These are phyloP conservation scores for Rutstroemia sp. DNA, from an alignment of 2,329 filamentous ascomycete genomes.

Conservation along the genomic window DNA sequence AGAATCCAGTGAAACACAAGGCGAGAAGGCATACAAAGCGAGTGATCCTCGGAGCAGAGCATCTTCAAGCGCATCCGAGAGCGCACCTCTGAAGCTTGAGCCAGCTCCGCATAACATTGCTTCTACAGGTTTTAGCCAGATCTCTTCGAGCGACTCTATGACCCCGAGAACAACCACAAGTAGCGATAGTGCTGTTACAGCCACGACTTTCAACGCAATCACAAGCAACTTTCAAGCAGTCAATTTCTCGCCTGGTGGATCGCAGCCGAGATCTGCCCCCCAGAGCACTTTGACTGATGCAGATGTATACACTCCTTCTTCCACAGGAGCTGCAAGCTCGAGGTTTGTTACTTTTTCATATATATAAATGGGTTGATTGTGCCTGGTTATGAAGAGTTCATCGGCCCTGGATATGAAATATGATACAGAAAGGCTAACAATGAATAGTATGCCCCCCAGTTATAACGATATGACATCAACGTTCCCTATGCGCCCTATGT, in stretches of 20 bases:
- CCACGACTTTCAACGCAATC: conserved; percentile 17
- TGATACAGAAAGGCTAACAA: conserved; percentile 1
- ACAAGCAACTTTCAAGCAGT: conserved; percentile 20
- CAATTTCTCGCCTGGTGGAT: conserved; percentile 16
- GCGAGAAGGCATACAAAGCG: conserved; percentile 32
- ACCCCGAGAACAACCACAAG: conserved; percentile 20
- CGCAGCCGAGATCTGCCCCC: conserved; percentile 17
- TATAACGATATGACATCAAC: conserved; percentile 2
- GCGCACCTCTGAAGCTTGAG: conserved; percentile 8
- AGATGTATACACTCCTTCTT: conserved; percentile 14
- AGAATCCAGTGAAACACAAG: conserved; percentile 37
- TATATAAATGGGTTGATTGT: background rate
- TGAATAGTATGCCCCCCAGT: background rate
- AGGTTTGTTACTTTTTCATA: conserved; percentile 12
- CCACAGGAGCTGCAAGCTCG: conserved; percentile 12
- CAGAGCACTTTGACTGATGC: conserved; percentile 18
- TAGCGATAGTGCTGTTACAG: conserved; percentile 19
- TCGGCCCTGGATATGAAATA: background rate
- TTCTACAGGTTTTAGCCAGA: conserved; percentile 9
- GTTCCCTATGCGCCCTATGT: conserved; percentile 1
- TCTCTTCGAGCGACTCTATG: conserved; percentile 17
- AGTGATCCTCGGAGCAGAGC: conserved; percentile 22
- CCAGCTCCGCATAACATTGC: background rate
- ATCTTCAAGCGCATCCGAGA: conserved; percentile 24
- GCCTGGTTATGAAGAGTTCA: background rate